These are phyloP conservation scores for Cronartium ribicola DNA, from an alignment of 1,284 basidiomycete species.

Conservation along the genomic window DNA sequence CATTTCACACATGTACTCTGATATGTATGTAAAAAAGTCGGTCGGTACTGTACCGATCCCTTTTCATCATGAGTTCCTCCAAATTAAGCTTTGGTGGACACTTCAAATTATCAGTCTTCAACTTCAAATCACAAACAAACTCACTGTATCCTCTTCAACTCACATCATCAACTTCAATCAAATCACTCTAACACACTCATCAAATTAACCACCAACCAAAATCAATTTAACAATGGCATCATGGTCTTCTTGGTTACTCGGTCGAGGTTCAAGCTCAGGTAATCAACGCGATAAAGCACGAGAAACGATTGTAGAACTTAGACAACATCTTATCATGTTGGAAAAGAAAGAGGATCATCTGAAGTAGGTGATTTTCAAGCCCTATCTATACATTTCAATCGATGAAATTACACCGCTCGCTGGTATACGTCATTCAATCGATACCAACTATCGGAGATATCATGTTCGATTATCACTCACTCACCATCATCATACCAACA, in stretches of 20 bases:
- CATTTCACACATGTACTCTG: too few relatives aligned
- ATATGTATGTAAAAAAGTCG: too few relatives aligned
- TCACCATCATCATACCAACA: too few relatives aligned
- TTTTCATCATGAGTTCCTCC: too few relatives aligned
- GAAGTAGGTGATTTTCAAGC: slow-evolving; percentile 52
- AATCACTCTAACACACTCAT: neutral
- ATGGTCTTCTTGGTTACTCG: slow-evolving; percentile 50
- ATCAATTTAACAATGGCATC: slow-evolving; percentile 50
- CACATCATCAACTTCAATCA: neutral
- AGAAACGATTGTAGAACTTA: slow-evolving; percentile 54
- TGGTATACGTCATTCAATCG: neutral
- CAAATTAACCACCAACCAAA: neutral
- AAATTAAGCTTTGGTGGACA: too few relatives aligned
- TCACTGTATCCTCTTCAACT: too few relatives aligned
- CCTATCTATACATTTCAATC: neutral
- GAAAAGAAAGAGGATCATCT: slow-evolving; percentile 99
- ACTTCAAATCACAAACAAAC: too few relatives aligned
- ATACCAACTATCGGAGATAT: too few relatives aligned
- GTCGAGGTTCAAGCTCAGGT: slow-evolving; percentile 50
- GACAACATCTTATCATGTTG: slow-evolving; percentile 67
- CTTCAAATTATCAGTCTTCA: too few relatives aligned
- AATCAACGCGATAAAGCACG: slow-evolving; percentile 50
- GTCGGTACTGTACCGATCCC: too few relatives aligned
- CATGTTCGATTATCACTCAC: too few relatives aligned
- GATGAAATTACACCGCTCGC: neutral